Base-by-base conservation (phyloP, 192 early-diverging fungal genomes). In the Gamsiella multidivaricata region DNA sequence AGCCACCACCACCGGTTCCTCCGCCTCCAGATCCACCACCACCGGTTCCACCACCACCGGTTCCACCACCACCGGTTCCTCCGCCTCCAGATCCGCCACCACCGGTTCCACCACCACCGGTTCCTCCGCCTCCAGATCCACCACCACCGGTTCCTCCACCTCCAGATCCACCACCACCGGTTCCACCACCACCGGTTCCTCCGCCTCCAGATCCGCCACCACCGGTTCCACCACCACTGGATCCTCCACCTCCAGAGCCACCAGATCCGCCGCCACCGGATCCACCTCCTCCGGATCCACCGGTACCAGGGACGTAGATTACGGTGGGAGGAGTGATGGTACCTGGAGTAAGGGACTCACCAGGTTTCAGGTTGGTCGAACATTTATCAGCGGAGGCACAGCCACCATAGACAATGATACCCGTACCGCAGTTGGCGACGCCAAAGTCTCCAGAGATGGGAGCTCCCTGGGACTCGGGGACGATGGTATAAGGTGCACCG, bases 341-440 rank as follows among this genome's bases (percentile, higher is more conserved):
- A 45, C 22, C 41, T 63, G 74, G 54, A 32, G 67, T 65, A 5
- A 69, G 4, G 20, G 74, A 5, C 61, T 68, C 66, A n/a, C 65
- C 74, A 32, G 65, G 74, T 53, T 62, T 31, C 29, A 69, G 58
- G 34, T 62, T 69, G 53, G 74, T 68, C 34, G 67, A 65, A 56
- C 70, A 74, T 32, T 59, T 23, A 10, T 59, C 62, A 18, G 62
- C 25, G 3, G 39, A 22, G 43, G 61, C 37, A 34, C 70, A 74
- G 15, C 70, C 70, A 43, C 62, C 70, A 33, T 74, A 74, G 39
- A 74, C 37, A 43, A 74, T 65, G 56, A 65, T 65, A 17, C 70
- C 70, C 14, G 61, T 45, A 32, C 70, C 70, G 42, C 70, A 74
- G 56, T 74, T 59, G 56, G 70, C 70, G 31, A 60, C 39, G 36